A percentile compares a stretch with the other conserved stretches of the same genome.
These are phyloP conservation scores for Rhododendron mucronatum DNA, from an alignment of 148 eudicot genomes.

Conservation along the genomic window DNA sequence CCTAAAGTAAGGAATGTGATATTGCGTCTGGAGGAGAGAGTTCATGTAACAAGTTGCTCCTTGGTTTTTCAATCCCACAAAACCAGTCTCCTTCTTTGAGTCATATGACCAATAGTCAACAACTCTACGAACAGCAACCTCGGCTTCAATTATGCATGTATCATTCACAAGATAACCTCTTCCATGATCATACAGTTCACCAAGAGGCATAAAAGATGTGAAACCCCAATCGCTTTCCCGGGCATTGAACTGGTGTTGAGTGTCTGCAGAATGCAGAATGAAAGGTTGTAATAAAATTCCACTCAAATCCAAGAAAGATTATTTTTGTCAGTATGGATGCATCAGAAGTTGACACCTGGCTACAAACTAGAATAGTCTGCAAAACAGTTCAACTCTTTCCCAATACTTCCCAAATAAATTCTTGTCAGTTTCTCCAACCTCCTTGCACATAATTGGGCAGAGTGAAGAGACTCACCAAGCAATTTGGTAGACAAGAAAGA, in stretches of 20 bases:
- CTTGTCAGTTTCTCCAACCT: neutral
- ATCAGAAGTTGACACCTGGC: neutral
- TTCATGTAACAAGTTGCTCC: conserved; percentile 99
- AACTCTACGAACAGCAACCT: conserved; percentile 79
- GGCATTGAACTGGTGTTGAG: conserved; percentile 87
- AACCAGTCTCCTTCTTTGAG: conserved; percentile 95
- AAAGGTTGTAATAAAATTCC: neutral
- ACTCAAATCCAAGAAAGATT: neutral
- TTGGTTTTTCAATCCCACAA: conserved; percentile 94
- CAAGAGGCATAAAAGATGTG: conserved; percentile 92
- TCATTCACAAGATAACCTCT: conserved; percentile 80
- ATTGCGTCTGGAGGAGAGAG: conserved; percentile 86
- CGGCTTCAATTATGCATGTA: conserved; percentile 80
- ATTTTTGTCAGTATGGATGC: neutral
- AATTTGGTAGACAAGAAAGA: neutral
- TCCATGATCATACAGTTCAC: conserved; percentile 80
- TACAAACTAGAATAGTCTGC: neutral
- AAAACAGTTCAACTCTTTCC: neutral
- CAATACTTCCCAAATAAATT: neutral
- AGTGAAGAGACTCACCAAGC: neutral
- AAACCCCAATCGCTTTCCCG: conserved; percentile 99
- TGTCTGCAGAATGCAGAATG: conserved; percentile 50
- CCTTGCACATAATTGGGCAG: neutral
- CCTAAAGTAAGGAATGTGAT: conserved; percentile 89
- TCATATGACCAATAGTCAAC: conserved; percentile 89